Percentiles rank a stretch among this genome's conserved stretches.
These are phyloP conservation scores for Agrostemma githago DNA, from an alignment of 148 eudicot species.

Conservation along the genomic window DNA sequence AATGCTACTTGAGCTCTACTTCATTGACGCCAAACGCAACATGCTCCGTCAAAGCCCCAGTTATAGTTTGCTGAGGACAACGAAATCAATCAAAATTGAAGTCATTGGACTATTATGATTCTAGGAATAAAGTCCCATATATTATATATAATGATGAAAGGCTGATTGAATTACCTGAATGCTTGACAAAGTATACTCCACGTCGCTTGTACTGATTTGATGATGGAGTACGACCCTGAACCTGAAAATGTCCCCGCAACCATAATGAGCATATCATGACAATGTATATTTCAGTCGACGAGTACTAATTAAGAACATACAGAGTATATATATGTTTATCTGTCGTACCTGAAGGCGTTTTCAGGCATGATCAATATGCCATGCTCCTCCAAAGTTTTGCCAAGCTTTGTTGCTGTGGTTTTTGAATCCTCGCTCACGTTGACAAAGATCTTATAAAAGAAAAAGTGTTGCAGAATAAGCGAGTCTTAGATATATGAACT, in stretches of 20 bases:
- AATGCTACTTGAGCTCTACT: conserved; percentile 3
- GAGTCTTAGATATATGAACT: neutral
- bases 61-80: conserved; percentile 56
- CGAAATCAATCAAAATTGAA: conserved; percentile 13
- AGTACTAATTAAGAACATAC: no score
- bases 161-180: conserved; percentile 44
- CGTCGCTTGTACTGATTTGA: conserved; percentile 68
- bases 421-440: conserved; percentile 44
- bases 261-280: no score
- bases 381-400: conserved; percentile 52
- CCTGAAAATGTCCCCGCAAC: conserved; percentile 32
- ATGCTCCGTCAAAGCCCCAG: conserved; percentile 29
- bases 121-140: neutral
- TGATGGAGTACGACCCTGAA: conserved; percentile 77
- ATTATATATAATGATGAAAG: neutral
- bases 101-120: neutral
- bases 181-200: conserved; percentile 65
- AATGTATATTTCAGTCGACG: no score
- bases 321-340: no score
- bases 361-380: conserved; percentile 69
- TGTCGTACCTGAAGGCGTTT: conserved; percentile 58
- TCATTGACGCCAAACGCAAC: conserved; percentile 12
- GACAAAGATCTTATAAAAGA: conserved; percentile 47
- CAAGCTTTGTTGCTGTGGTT: conserved; percentile 46
- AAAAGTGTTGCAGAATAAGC: conserved; percentile 4